Evolutionary conservation across 2,329 filamentous ascomycete species (phyloP), one percentile per base, ranked within the genome.

Genomic region (Dissoconium aciculare): DNA sequence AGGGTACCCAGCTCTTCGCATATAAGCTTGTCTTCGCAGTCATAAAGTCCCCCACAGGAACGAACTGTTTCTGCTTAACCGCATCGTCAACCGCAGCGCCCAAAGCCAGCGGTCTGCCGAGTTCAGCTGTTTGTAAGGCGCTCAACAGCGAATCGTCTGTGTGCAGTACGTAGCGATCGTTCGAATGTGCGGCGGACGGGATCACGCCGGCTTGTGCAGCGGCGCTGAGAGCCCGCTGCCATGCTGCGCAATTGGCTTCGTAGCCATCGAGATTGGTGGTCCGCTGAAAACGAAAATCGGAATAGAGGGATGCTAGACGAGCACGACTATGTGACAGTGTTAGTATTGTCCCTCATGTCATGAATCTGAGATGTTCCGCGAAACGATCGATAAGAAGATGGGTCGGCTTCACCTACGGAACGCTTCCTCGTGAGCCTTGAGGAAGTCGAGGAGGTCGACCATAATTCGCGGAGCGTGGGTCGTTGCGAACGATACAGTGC

Each of bases 201-300:
- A 74, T 56, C 15, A 67, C 56, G 13, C 81, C 83, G 11, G 67
- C 68, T 38, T 71, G 64, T 1, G 75, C 66, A 1, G 83, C 78
- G 30, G 70, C 63, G n/a, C 71, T 66, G 25, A 93, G 65, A 2
- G 74, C 83, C 23, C 69, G 68, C 35, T 76, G 72, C 84, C 84
- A 93, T 31, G 82, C 80, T 5, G 67, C 59, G 25, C 82, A 63
- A 52, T 93, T 93, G 26, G 83, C 81, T 12, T 65, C 60, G 59
- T 83, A 93, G 46, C 82, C 83, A 53, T 91, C 82, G 1, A 83
- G 81, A 50, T 93, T 92, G 13, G 79, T 71, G 23, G 68, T 71
- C 45, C 68, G 68, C 43, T 87, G 82, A 4, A 71, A 58, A 21
- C 72, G 65, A 50, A 93, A 92, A 53, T 93, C 84, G 28, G 83